phyloP scores from a whole-genome alignment of 164 flowering plant genomes.

The Aristolochia fimbriata region DNA sequence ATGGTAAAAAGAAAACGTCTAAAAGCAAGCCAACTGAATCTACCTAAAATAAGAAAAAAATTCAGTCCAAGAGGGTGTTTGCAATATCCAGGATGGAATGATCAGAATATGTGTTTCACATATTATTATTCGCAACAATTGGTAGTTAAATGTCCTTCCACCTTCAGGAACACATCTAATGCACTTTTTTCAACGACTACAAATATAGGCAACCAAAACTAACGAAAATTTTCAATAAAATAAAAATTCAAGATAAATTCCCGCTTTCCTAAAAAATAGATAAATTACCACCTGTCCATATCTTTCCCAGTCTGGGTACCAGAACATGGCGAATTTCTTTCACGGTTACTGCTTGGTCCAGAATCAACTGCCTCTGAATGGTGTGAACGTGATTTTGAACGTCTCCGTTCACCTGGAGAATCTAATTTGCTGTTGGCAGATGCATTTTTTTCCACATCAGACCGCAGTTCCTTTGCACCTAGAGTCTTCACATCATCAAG shows the following conservation, averaged over 20 bases:
- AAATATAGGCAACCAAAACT: neutral
- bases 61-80: too few relatives aligned
- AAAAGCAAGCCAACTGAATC: too few relatives aligned
- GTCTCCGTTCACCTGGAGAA: constrained; percentile 27
- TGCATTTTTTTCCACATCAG: constrained; percentile 30
- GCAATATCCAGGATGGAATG: too few relatives aligned
- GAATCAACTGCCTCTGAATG: constrained; percentile 20
- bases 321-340: constrained; percentile 18
- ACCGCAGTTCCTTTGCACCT: constrained; percentile 27
- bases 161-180: neutral
- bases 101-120: too few relatives aligned
- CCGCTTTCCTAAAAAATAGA: neutral
- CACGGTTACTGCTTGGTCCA: constrained; percentile 11
- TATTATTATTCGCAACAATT: too few relatives aligned
- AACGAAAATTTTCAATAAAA: neutral
- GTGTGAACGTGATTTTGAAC: constrained; percentile 31
- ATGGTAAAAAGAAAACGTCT: too few relatives aligned
- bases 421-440: constrained; percentile 25
- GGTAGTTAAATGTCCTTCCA: too few relatives aligned
- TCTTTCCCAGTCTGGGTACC: constrained; percentile 13
- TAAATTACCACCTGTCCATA: constrained; percentile 14
- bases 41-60: too few relatives aligned
- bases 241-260: neutral
- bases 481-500: constrained; percentile 27
- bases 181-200: neutral